These are phyloP conservation scores for Eucalyptus regnans DNA, from an alignment of 345 rosid species.

Conservation along the genomic window DNA sequence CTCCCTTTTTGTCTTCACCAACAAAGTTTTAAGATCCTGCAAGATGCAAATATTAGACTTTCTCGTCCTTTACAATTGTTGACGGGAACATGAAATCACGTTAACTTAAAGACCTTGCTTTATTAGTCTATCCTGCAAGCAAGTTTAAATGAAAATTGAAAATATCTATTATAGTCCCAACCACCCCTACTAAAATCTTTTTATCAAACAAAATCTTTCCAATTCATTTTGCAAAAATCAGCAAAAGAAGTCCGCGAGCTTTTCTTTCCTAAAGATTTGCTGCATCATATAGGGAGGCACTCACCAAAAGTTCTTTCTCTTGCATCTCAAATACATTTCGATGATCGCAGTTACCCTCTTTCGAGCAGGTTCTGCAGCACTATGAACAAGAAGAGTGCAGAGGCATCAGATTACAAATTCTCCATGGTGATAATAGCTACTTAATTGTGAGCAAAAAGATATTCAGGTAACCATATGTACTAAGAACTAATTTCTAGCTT, in stretches of 20 bases:
- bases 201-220: neutral
- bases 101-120: neutral
- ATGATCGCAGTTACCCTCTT: slow-evolving; percentile 28
- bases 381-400: slow-evolving; percentile 6
- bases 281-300: neutral
- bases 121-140: neutral
- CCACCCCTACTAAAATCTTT: neutral
- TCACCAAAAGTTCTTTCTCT: slow-evolving; percentile 66
- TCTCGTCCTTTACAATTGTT: neutral
- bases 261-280: neutral
- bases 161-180: neutral
- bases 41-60: neutral
- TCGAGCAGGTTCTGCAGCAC: slow-evolving; percentile 33
- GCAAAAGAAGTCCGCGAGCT: neutral
- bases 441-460: neutral
- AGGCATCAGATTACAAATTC: neutral
- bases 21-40: slow-evolving; percentile 64
- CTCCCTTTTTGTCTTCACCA: slow-evolving; percentile 45
- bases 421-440: neutral
- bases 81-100: neutral
- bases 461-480: neutral
- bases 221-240: neutral
- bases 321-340: slow-evolving; percentile 43
- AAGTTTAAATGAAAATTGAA: neutral
- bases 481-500: neutral